Base-by-base conservation (phyloP, 2,329 filamentous ascomycete species). In the Fusarium tupiense region DNA sequence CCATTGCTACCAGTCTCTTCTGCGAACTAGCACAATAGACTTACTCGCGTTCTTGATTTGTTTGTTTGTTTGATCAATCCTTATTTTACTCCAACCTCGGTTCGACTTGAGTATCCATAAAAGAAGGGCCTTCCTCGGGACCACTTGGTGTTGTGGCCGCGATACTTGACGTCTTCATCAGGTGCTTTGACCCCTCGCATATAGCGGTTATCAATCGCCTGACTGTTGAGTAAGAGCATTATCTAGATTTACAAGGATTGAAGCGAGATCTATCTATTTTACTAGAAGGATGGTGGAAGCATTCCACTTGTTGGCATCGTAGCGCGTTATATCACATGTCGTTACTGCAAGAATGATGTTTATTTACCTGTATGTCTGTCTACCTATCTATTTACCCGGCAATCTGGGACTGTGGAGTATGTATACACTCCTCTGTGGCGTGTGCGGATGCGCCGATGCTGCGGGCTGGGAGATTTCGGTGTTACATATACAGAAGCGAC, bases 1-100 rank as follows among this genome's bases (percentile, higher is more conserved):
- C 60, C 61, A 35, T 57, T 61, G 40, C 49, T n/a, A 50, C 46
- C 47, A 61, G 62, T 68, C 65, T 68, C 59, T 68, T 67, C 64
- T 67, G 61, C 66, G 40, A 53, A 52, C 26, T 17, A 41, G 71
- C 62, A 71, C 43, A 74, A 73, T 71, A 73, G 71, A 74, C 49
- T 68, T 69, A 74, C 49, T 71, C 64, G 56, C 35, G 50, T 54
- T 72, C 38, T 68, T 65, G 61, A 56, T 54, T 58, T 44, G 61
- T 56, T 31, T 43, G 59, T 68, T 59, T 63, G 59, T 54, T 53
- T 40, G 59, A 64, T 29, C 41, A 63, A 63, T n/a, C 14, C 14
- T 29, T 22, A 17, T 24, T 29, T 12, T 12, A 35, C 53, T 17
- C 46, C 37, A 17, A 22, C 26, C 26, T 37, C 26, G 37, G 26